These are phyloP conservation scores for Otatea glauca DNA, from an alignment of 176 grass and related monocot species.

Conservation along the genomic window DNA sequence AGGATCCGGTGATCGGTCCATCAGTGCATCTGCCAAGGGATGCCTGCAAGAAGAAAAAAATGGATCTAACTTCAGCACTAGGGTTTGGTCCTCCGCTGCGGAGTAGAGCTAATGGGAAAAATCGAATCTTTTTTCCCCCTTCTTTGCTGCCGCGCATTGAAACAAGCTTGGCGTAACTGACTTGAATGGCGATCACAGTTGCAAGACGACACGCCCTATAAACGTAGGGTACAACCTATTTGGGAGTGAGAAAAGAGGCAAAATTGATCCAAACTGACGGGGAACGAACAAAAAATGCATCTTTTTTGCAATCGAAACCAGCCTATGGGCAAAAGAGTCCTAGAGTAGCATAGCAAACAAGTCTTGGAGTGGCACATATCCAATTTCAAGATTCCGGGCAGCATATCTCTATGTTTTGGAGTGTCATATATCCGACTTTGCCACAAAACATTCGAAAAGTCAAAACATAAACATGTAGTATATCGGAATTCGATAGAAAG, in stretches of 20 bases:
- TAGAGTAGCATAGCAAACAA: no score
- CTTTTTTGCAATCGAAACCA: background rate
- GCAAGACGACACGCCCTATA: background rate
- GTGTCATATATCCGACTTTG: no score
- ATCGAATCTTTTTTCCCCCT: background rate
- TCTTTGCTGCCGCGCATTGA: background rate
- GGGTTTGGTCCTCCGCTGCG: background rate
- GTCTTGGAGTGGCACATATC: no score
- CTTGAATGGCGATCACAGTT: background rate
- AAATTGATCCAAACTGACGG: background rate
- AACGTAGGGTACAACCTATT: background rate
- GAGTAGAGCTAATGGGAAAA: background rate
- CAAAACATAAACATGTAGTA: background rate
- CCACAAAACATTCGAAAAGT: background rate
- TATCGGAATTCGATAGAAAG: background rate
- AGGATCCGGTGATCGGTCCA: constrained; percentile 46
- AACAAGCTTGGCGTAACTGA: background rate
- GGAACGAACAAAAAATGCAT: background rate
- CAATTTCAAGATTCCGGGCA: no score
- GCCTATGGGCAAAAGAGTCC: no score
- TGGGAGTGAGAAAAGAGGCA: background rate
- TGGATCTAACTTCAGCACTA: background rate
- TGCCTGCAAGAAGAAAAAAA: constrained; percentile 28
- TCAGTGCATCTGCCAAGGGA: constrained; percentile 27
- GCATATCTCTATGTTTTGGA: no score